Base-by-base conservation (phyloP, 1,284 basidiomycete genomes). In the Athelia sp. region DNA sequence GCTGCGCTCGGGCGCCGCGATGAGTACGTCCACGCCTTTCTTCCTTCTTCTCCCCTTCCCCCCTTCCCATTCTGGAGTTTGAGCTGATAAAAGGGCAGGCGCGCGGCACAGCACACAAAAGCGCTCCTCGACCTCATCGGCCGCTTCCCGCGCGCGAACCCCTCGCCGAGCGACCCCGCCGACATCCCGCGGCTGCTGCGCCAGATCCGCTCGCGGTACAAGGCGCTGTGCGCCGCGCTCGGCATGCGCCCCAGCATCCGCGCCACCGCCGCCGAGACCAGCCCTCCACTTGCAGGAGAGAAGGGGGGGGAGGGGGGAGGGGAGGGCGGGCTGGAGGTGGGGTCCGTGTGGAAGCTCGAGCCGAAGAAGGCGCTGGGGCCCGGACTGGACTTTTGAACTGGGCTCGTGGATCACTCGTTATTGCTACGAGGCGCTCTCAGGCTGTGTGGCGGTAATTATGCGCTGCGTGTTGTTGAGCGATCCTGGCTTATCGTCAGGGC, bases 171-270 rank as follows among this genome's bases (percentile, higher is more conserved):
- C 17, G 67, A 67, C 34, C 58, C 65, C 3, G 63, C 72, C 23
- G 90, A 93, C 62, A 79, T 93, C 43, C 69, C 82, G 10, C 81
- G 80, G 49, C 79, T 94, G 21, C 80, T 96, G 52, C 81, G 84
- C 36, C 84, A 89, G 56, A 95, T 97, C 54, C 82, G 93, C 26
- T 91, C 93, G 2, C 79, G 90, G 57, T 97, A 98, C 69, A 88
- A 88, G 58, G 78, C 85, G 0, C 79, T 93, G 18, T 98, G 94
- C 59, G 83, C 93, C 0, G 80, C 81, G 0, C 72, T 98, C n/a
- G 89, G 90, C 31, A 75, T 92, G 8, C 73, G 82, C 31, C 85
- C 91, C 1, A 78, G 77, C 29, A 52, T 87, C 22, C 71, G 76
- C 8, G 71, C 74, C 17, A 62, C 64, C 8, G 63, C 59, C 3